Percentiles rank a stretch among this genome's conserved stretches.
Conservation (phyloP, 2,329 filamentous ascomycete genomes). For the Cladosporium oxysporum region DNA sequence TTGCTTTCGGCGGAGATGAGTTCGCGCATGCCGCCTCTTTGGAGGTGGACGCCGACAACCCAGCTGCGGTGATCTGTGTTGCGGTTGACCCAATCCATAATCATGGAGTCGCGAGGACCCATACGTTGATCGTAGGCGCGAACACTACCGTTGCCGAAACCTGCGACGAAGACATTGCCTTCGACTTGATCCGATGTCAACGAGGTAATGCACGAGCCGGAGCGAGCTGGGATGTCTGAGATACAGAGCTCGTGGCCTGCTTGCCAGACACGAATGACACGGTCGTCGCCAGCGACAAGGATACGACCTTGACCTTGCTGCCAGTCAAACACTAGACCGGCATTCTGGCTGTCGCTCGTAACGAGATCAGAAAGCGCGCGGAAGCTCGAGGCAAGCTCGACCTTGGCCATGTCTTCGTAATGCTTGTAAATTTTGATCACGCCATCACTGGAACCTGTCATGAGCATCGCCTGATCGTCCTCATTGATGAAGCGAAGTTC, state of each 20-base stretch:
- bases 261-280: conserved; percentile 95
- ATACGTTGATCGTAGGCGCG: conserved; percentile 86
- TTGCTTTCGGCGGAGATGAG: conserved; percentile 87
- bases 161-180: conserved; percentile 91
- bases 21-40: conserved; percentile 89
- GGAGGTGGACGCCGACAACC: conserved; percentile 96
- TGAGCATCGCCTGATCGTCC: conserved; percentile 90
- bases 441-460: conserved; percentile 94
- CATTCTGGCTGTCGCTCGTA: conserved; percentile 82
- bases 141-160: conserved; percentile 93
- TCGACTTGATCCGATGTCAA: conserved; percentile 97
- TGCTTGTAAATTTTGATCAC: conserved; percentile 91
- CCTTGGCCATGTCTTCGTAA: conserved; percentile 75
- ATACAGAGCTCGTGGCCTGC: conserved; percentile 90
- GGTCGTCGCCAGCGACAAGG: conserved; percentile 93
- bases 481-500: conserved; percentile 98
- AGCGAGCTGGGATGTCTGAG: conserved; percentile 89
- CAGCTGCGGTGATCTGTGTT: conserved; percentile 90
- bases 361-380: conserved; percentile 91
- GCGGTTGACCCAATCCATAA: conserved; percentile 95
- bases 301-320: conserved; percentile 95
- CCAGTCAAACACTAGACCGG: conserved; percentile 97
- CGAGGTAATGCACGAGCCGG: conserved; percentile 92
- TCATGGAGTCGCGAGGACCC: conserved; percentile 80
- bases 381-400: conserved; percentile 88